Evolutionary conservation across 805 yeast species (phyloP), one percentile per base, ranked within the genome.

Genomic region (Suhomyces sp.): DNA sequence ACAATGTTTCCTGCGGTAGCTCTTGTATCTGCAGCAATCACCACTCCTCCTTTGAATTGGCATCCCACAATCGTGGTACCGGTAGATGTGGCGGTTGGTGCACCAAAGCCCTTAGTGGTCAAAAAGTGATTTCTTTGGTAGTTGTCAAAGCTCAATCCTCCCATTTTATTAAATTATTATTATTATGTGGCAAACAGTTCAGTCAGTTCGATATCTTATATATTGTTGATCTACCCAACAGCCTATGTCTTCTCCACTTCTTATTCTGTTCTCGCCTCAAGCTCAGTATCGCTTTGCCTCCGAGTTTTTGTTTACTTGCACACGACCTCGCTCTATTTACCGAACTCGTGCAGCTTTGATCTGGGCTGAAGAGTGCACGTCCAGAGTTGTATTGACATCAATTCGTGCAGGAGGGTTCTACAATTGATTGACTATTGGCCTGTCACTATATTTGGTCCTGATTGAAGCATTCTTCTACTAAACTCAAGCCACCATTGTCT

Each of bases 61-160:
- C 96, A 89, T 48, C 99, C 99, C 21, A 94, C 99, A 75, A 94
- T 94, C 0, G 99, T 94, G n/a, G 99, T 94, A 76, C 99, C 99
- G 1, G 99, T 94, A 20, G 97, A 90, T 1, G 99, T 94, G 35
- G 97, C 96, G 57, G 79, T 86, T 49, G 98, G 97, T 33, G 83
- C 75, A 3, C 85, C 82, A 62, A 80, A 82, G 10, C 97, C 97
- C 57, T 83, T 79, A 20, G 86, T 75, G 15, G 87, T 78, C 50
- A 94, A 78, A 59, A 75, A 84, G 53, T 81, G 82, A 71, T 94
- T 94, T 78, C 99, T 87, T 69, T 90, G 96, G 69, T 81, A 89
- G 72, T 94, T 92, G 62, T 93, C 98, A 69, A 94, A 93, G 61
- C 90, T 85, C 52, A 93, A 81, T 33, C 99, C 99, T 3, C 90